Conservation (phyloP, 305 asterid species). For the Salvia sclarea region DNA sequence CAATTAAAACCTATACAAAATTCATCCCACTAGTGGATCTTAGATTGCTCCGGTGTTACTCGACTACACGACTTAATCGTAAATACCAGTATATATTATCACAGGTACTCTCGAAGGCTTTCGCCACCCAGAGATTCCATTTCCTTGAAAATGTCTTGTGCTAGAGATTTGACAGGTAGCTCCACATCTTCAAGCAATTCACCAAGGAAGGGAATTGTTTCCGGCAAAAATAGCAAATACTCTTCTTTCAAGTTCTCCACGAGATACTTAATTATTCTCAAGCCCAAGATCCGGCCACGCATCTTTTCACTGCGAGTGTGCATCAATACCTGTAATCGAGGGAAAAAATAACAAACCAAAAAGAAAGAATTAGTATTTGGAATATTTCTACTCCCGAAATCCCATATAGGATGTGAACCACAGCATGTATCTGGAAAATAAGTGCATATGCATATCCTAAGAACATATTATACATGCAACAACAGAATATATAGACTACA, state of each 20-base stretch:
- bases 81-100: conserved; percentile 16
- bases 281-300: conserved; percentile 76
- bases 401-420: neutral
- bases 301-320: conserved; percentile 82
- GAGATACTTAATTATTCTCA: conserved; percentile 63
- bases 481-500: neutral
- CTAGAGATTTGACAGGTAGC: conserved; percentile 70
- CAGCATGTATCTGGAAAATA: neutral
- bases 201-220: conserved; percentile 86
- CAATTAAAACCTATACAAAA: neutral
- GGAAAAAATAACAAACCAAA: neutral
- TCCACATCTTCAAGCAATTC: conserved; percentile 89
- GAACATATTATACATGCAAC: neutral
- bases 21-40: neutral
- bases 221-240: conserved; percentile 68
- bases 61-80: neutral
- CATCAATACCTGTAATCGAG: conserved; percentile 71
- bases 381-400: neutral
- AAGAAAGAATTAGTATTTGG: neutral
- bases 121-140: conserved; percentile 83
- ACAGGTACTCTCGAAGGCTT: conserved; percentile 77
- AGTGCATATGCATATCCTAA: neutral
- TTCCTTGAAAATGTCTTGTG: conserved; percentile 78
- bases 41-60: neutral
- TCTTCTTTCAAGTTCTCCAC: conserved; percentile 86